Percentiles rank a stretch among this genome's conserved stretches.
Evolutionary conservation across 2,329 filamentous ascomycete species (phyloP).

Genomic region (Verticillium tricorpus): DNA sequence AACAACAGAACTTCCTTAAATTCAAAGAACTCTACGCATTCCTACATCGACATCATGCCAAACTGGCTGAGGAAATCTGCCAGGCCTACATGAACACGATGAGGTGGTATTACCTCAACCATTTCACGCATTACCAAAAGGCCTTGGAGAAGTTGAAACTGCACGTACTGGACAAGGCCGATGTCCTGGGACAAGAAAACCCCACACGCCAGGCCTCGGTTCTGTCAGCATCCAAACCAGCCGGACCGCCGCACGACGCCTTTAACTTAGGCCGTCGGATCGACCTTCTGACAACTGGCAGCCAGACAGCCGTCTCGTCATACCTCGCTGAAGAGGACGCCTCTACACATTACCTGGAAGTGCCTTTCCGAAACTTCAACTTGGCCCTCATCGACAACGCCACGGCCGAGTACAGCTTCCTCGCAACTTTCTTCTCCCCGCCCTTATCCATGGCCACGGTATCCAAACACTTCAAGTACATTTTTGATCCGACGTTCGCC

Average conservation of each 20-base stretch:
- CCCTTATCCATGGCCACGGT: slow-evolving; percentile 71
- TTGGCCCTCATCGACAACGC: slow-evolving; percentile 90
- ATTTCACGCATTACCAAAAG: slow-evolving; percentile 83
- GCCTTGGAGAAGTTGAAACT: slow-evolving; percentile 81
- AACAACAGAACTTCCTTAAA: slow-evolving; percentile 83
- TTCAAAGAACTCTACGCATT: slow-evolving; percentile 89
- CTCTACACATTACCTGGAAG: slow-evolving; percentile 78
- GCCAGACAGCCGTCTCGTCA: slow-evolving; percentile 74
- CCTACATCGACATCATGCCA: slow-evolving; percentile 72
- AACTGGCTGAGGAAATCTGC: slow-evolving; percentile 84
- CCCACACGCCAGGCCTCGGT: slow-evolving; percentile 59
- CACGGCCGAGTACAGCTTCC: slow-evolving; percentile 89
- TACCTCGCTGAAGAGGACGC: slow-evolving; percentile 91
- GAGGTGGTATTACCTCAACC: slow-evolving; percentile 94
- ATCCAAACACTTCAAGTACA: slow-evolving; percentile 77
- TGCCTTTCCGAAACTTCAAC: slow-evolving; percentile 92
- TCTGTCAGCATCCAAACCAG: slow-evolving; percentile 44
- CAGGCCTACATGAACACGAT: slow-evolving; percentile 97
- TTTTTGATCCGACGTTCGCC: slow-evolving; percentile 87
- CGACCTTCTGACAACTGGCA: slow-evolving; percentile 72
- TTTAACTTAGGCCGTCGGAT: slow-evolving; percentile 85
- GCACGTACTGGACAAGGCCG: slow-evolving; percentile 76
- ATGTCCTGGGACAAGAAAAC: slow-evolving; percentile 78
- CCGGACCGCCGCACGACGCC: slow-evolving; percentile 69
- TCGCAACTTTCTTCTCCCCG: slow-evolving; percentile 83